These are phyloP conservation scores for Chrysoporthe deuterocubensis DNA, from an alignment of 2,329 filamentous ascomycete species.

Conservation along the genomic window DNA sequence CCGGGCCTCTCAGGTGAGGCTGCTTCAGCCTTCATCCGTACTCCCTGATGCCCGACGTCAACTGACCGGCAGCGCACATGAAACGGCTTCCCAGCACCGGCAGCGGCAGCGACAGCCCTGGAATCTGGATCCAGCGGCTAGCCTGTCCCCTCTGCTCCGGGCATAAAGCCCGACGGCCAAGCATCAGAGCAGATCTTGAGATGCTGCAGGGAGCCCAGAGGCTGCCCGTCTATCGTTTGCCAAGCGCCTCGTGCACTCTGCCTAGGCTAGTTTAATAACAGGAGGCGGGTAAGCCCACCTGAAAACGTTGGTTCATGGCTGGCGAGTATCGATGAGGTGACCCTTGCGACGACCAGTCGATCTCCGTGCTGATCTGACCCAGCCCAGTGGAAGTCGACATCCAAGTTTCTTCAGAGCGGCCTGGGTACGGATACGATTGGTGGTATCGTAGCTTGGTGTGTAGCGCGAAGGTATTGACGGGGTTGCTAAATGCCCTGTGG, in stretches of 20 bases:
- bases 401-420: slow-evolving; percentile 12
- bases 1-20: slow-evolving; percentile 8
- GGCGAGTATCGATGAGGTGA: slow-evolving; percentile 6
- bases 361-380: slow-evolving; percentile 14
- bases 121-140: slow-evolving; percentile 9
- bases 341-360: slow-evolving; percentile 13
- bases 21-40: background rate
- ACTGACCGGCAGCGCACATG: slow-evolving; percentile 10
- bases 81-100: slow-evolving; percentile 12
- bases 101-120: slow-evolving; percentile 3
- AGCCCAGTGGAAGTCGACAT: slow-evolving; percentile 7
- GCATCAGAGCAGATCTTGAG: slow-evolving; percentile 3
- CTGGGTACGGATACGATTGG: background rate
- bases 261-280: slow-evolving; percentile 7
- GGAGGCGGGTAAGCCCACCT: slow-evolving; percentile 14
- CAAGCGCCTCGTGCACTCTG: slow-evolving; percentile 12
- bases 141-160: background rate
- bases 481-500: background rate
- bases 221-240: slow-evolving; percentile 3
- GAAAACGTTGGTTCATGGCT: slow-evolving; percentile 9
- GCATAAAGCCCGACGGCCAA: slow-evolving; percentile 7
- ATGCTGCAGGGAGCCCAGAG: slow-evolving; percentile 3
- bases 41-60: slow-evolving; percentile 10
- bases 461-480: background rate
- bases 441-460: background rate